Conservation (phyloP, 768 basidiomycete genomes). For the Pleurotus sapidus region DNA sequence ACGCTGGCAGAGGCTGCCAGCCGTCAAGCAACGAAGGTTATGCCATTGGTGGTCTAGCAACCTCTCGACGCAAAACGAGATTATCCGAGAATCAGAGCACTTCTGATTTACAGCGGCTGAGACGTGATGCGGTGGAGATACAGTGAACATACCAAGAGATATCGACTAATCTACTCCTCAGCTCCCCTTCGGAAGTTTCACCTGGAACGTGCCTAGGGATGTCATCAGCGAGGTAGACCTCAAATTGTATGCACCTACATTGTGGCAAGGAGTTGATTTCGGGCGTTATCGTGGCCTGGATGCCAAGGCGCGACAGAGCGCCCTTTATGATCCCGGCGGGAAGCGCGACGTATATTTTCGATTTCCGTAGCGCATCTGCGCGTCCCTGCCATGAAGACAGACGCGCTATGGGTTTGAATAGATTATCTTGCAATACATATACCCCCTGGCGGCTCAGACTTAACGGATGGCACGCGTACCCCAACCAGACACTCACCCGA, state of each 20-base stretch:
- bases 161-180: background rate
- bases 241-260: constrained; percentile 43
- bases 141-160: no score
- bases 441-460: constrained; percentile 58
- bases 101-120: no score
- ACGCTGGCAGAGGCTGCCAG: no score
- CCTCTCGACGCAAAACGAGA: no score
- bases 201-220: constrained; percentile 72
- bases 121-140: no score
- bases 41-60: no score
- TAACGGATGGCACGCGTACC: background rate
- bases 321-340: constrained; percentile 85
- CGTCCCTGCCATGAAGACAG: constrained; percentile 81
- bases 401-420: constrained; percentile 81
- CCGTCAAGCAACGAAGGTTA: no score
- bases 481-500: constrained; percentile 42
- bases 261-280: constrained; percentile 84
- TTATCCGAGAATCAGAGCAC: no score
- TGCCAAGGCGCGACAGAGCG: constrained; percentile 74
- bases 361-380: constrained; percentile 65
- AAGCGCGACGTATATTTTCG: constrained; percentile 75
- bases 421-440: constrained; percentile 90
- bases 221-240: no score
- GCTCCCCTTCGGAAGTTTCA: constrained; percentile 70
- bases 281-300: constrained; percentile 69